A percentile compares a stretch with the other conserved stretches of the same genome.
phyloP scores from a whole-genome alignment of 306 rosid species.

The Corylus americana region DNA sequence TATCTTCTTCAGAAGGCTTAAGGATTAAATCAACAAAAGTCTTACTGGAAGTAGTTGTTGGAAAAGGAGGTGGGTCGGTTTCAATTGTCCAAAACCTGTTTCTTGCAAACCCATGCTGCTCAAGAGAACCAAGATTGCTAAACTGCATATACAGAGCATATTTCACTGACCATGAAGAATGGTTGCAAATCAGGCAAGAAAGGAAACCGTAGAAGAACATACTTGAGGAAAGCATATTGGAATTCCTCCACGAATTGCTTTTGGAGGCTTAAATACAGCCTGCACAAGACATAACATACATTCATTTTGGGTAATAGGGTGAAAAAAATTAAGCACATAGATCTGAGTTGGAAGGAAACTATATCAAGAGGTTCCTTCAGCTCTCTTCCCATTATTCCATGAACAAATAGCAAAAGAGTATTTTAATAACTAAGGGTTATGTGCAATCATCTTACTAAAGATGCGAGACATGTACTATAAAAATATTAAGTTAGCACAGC shows the following conservation, averaged over 20 bases:
- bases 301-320: background rate
- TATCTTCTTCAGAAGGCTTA: conserved; percentile 78
- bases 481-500: background rate
- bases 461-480: background rate
- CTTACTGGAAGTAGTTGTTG: conserved; percentile 52
- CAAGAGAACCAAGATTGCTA: conserved; percentile 63
- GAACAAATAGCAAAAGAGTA: background rate
- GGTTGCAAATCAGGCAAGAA: conserved; percentile 28
- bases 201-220: conserved; percentile 36
- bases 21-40: conserved; percentile 85
- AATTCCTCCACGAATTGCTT: conserved; percentile 95
- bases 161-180: conserved; percentile 30
- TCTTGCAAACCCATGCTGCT: conserved; percentile 87
- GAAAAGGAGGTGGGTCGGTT: conserved; percentile 67
- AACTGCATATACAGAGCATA: conserved; percentile 60
- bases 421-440: background rate
- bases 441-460: background rate
- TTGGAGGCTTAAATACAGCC: conserved; percentile 84
- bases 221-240: conserved; percentile 98
- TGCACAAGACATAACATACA: conserved; percentile 44
- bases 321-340: background rate
- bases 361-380: background rate
- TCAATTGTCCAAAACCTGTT: conserved; percentile 74
- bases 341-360: background rate
- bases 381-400: background rate